Evolutionary conservation across 768 basidiomycete species (phyloP).

Genomic region (Daedaleopsis sinensis): DNA sequence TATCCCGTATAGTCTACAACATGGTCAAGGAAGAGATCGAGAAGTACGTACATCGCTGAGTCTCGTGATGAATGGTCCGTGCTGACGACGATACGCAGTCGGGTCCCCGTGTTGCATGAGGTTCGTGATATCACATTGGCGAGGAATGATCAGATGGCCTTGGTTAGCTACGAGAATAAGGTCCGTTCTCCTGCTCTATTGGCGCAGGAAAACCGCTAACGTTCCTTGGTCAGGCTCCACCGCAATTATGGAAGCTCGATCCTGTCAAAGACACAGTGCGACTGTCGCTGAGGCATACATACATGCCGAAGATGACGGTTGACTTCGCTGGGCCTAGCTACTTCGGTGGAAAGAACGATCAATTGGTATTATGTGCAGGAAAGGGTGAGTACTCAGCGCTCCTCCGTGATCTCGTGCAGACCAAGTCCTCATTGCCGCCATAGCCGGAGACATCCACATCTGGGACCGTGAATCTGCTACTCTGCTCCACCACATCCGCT

Average conservation of each 20-base stretch:
- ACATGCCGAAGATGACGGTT: conserved; percentile 66
- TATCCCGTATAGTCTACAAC: conserved; percentile 57
- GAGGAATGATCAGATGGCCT: conserved; percentile 58
- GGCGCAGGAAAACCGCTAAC: not conserved
- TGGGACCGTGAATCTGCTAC: conserved; percentile 85
- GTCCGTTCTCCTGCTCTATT: conserved; percentile 34
- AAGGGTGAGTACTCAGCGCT: conserved; percentile 50
- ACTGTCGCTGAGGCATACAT: conserved; percentile 63
- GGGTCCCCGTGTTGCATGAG: conserved; percentile 73
- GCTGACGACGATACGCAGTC: conserved; percentile 40
- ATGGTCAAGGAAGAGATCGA: conserved; percentile 66
- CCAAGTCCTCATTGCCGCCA: too few relatives aligned
- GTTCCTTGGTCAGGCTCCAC: conserved; percentile 54
- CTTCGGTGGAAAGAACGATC: conserved; percentile 80
- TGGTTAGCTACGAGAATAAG: conserved; percentile 78
- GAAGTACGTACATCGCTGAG: conserved; percentile 45
- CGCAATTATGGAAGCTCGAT: conserved; percentile 78
- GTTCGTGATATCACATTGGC: conserved; percentile 72
- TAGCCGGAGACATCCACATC: conserved; percentile 82
- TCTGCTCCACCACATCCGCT: conserved; percentile 69
- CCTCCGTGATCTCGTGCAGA: too few relatives aligned
- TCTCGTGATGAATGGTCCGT: not conserved
- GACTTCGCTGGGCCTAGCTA: conserved; percentile 84
- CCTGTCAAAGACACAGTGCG: conserved; percentile 51
- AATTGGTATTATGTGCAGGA: conserved; percentile 75